A percentile compares a stretch with the other conserved stretches of the same genome.
phyloP scores from a whole-genome alignment of 2,329 filamentous ascomycete species.

The Alternaria incomplexa region DNA sequence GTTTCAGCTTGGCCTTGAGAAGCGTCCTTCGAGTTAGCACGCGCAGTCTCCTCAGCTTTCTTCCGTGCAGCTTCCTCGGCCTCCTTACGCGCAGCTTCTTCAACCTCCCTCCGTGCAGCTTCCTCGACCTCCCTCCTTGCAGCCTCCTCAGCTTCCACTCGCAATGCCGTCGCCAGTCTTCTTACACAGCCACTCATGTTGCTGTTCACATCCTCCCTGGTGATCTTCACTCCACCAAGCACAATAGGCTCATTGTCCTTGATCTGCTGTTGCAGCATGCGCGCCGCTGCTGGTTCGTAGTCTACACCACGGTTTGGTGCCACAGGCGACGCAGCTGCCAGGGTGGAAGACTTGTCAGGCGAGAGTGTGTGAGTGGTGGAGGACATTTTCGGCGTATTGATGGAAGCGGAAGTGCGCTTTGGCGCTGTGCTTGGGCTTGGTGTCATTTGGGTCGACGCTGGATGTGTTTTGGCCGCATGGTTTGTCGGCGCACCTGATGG shows the following conservation, averaged over 20 bases:
- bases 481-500: neutral
- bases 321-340: neutral
- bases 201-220: neutral
- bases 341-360: neutral
- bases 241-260: neutral
- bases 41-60: neutral
- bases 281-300: neutral
- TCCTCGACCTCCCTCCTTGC: neutral
- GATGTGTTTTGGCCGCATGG: neutral
- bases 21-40: neutral
- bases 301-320: neutral
- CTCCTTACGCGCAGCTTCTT: neutral
- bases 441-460: neutral
- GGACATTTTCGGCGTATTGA: rapidly evolving
- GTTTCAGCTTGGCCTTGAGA: neutral
- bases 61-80: neutral
- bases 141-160: neutral
- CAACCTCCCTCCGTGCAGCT: no score
- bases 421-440: neutral
- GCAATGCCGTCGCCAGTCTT: neutral
- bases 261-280: neutral
- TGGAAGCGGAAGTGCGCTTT: neutral
- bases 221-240: neutral
- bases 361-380: neutral
- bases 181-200: neutral